Conservation (phyloP, 192 early-diverging fungal species). For the Diversispora epigaea region DNA sequence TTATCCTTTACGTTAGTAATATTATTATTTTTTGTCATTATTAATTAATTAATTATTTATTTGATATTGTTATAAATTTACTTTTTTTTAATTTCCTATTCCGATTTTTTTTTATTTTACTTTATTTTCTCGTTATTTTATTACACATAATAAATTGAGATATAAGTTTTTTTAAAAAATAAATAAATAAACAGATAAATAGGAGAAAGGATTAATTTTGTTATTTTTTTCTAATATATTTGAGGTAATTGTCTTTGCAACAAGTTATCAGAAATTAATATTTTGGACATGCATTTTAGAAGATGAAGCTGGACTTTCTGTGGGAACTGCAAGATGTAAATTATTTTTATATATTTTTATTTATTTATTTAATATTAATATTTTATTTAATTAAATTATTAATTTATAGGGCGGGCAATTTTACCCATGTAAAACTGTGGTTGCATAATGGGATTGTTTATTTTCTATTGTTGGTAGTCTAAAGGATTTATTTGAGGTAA, state of each 20-base stretch:
- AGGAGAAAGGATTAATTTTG: not conserved
- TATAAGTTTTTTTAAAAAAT: conserved; percentile 39
- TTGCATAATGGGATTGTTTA: conserved; percentile 84
- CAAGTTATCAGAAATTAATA: conserved; percentile 74
- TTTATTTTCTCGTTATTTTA: conserved; percentile 7
- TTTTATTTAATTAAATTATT: not conserved
- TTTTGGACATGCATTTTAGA: conserved; percentile 88
- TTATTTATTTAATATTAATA: no score
- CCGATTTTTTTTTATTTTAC: no score
- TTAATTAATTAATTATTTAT: not conserved
- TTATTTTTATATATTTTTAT: conserved; percentile 6
- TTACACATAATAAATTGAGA: conserved; percentile 56
- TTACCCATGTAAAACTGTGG: conserved; percentile 92
- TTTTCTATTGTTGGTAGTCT: conserved; percentile 86
- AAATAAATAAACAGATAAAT: no score
- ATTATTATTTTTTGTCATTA: not conserved
- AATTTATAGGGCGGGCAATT: conserved; percentile 47
- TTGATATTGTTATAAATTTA: no score
- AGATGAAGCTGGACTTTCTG: conserved; percentile 66
- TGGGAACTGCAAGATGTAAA: conserved; percentile 46
- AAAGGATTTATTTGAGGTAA: conserved; percentile 79
- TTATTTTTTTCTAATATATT: conserved; percentile 34
- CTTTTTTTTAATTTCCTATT: no score
- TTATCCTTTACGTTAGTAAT: conserved; percentile 69
- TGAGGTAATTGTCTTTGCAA: conserved; percentile 66